Percentiles rank a stretch among this genome's conserved stretches.
These are phyloP conservation scores for Alternaria sp. DNA, from an alignment of 2,329 filamentous ascomycete genomes.

Conservation along the genomic window DNA sequence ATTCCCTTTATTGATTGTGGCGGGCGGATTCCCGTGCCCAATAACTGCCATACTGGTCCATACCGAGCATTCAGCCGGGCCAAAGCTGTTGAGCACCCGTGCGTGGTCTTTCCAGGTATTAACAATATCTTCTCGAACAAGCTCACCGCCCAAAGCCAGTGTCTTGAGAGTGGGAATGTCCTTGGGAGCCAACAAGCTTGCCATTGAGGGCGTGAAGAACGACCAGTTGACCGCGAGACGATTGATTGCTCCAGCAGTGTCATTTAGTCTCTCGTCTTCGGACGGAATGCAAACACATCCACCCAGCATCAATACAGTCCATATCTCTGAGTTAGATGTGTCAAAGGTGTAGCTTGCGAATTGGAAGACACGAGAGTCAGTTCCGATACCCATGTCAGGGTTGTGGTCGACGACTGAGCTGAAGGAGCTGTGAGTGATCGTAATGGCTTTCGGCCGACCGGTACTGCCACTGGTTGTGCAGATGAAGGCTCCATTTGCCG, in stretches of 20 bases:
- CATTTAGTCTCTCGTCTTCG: slow-evolving; percentile 54
- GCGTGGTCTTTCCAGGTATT: slow-evolving; percentile 35
- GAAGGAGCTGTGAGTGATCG: not conserved
- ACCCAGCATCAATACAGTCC: slow-evolving; percentile 58
- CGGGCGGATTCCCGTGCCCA: slow-evolving; percentile 19
- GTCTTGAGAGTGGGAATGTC: slow-evolving; percentile 54
- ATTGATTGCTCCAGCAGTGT: slow-evolving; percentile 46
- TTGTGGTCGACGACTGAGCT: slow-evolving; percentile 9
- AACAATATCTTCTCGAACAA: slow-evolving; percentile 30
- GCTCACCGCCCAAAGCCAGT: slow-evolving; percentile 55
- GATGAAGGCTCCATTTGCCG: not conserved
- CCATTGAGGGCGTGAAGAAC: slow-evolving; percentile 14
- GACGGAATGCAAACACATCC: slow-evolving; percentile 63
- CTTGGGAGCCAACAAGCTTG: slow-evolving; percentile 34
- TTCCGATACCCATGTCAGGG: slow-evolving; percentile 57
- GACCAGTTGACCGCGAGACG: slow-evolving; percentile 15
- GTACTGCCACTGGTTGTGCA: slow-evolving; percentile 1
- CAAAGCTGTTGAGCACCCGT: slow-evolving; percentile 19
- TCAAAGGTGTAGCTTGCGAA: slow-evolving; percentile 61
- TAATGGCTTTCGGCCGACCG: not conserved
- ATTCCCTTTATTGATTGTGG: not conserved
- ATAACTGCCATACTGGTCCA: slow-evolving; percentile 25
- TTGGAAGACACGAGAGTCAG: slow-evolving; percentile 57
- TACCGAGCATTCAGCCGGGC: slow-evolving; percentile 12
- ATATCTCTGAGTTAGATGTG: slow-evolving; percentile 61